Evolutionary conservation across 345 rosid species (phyloP).

Genomic region (Noccaea bulbosa): DNA sequence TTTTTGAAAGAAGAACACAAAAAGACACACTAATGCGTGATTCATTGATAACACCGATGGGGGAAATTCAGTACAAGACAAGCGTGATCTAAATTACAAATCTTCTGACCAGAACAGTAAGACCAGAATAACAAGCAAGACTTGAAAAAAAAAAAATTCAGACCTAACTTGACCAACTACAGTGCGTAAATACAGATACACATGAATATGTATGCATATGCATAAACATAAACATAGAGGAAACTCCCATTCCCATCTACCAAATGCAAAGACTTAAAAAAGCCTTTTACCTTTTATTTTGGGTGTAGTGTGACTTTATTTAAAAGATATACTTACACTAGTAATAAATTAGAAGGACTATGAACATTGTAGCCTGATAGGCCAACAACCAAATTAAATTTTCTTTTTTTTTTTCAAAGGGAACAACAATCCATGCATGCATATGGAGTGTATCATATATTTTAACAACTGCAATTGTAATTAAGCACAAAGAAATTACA

Average conservation of each 20-base stretch:
- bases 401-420: too few relatives aligned
- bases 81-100: conserved; percentile 11
- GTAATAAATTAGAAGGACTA: conserved; percentile 14
- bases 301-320: background rate
- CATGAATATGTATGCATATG: conserved; percentile 4
- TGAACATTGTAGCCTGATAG: conserved; percentile 33
- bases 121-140: conserved; percentile 26
- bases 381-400: conserved; percentile 42
- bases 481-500: background rate
- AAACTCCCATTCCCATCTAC: background rate
- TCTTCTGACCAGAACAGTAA: conserved; percentile 11
- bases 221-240: conserved; percentile 15
- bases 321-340: conserved; percentile 18
- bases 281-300: background rate
- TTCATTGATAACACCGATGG: background rate
- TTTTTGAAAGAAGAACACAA: background rate
- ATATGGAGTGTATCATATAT: background rate
- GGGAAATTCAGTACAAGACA: conserved; percentile 21
- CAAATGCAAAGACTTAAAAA: conserved; percentile 11
- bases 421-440: conserved; percentile 39
- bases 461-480: background rate
- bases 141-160: background rate
- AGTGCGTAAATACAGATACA: background rate
- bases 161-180: conserved; percentile 44
- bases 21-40: conserved; percentile 19